Conservation (phyloP, 495 filamentous ascomycete species). For the Barbatosphaeria neglecta region DNA sequence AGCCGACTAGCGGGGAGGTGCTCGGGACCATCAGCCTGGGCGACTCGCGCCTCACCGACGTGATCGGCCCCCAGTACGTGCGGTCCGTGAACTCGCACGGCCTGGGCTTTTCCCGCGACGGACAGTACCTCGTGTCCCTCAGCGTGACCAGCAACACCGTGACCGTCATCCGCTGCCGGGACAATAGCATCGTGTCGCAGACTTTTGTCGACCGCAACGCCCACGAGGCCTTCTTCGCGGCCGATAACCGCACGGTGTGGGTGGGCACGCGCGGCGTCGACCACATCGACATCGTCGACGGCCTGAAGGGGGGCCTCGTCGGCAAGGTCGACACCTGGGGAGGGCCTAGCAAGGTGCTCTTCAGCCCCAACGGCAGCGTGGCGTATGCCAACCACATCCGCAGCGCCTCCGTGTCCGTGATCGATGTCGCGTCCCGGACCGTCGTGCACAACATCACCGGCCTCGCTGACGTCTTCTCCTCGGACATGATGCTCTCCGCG, state of each 20-base stretch:
- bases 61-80: slow-evolving; percentile 12
- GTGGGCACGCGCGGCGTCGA: slow-evolving; percentile 11
- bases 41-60: slow-evolving; percentile 4
- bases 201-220: slow-evolving; percentile 10
- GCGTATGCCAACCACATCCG: slow-evolving; percentile 13
- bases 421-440: slow-evolving; percentile 6
- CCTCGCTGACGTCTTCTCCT: slow-evolving; percentile 11
- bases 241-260: slow-evolving; percentile 12
- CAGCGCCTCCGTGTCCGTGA: slow-evolving; percentile 3
- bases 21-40: slow-evolving; percentile 12
- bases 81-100: slow-evolving; percentile 9
- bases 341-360: slow-evolving; percentile 13
- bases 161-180: slow-evolving; percentile 7
- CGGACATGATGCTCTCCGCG: slow-evolving; percentile 14
- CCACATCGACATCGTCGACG: slow-evolving; percentile 8
- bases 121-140: slow-evolving; percentile 9
- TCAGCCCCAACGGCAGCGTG: slow-evolving; percentile 9
- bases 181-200: slow-evolving; percentile 9
- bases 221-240: slow-evolving; percentile 15
- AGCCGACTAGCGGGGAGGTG: slow-evolving; percentile 6
- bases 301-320: slow-evolving; percentile 6
- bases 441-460: slow-evolving; percentile 8
- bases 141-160: slow-evolving; percentile 11
- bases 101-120: slow-evolving; percentile 10
- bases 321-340: slow-evolving; percentile 5